These are phyloP conservation scores for Spathaspora hagerdaliae DNA, from an alignment of 805 yeast genomes.

Conservation along the genomic window DNA sequence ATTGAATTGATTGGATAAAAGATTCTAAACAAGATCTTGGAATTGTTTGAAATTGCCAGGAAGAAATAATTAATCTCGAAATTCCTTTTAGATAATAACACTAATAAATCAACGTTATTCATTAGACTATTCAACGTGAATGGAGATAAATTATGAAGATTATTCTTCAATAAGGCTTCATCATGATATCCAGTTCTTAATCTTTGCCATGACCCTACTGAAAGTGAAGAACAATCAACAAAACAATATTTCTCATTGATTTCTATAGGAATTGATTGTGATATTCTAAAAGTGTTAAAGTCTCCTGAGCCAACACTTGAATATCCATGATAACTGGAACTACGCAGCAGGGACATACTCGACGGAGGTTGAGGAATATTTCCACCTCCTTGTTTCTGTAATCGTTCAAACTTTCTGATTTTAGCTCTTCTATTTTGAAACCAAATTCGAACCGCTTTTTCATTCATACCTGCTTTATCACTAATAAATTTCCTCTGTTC, in stretches of 20 bases:
- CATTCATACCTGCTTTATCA: constrained; percentile 73
- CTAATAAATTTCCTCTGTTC: constrained; percentile 68
- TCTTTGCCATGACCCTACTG: constrained; percentile 81
- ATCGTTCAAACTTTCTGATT: constrained; percentile 60
- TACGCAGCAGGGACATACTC: constrained; percentile 1
- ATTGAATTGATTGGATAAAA: constrained; percentile 66
- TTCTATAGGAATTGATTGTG: constrained; percentile 41
- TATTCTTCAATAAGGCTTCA: constrained; percentile 36
- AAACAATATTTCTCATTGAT: constrained; percentile 63
- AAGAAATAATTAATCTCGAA: constrained; percentile 75
- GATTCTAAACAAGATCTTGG: constrained; percentile 66
- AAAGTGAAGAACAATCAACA: constrained; percentile 62
- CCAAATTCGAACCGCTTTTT: constrained; percentile 89
- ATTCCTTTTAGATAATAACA: constrained; percentile 67
- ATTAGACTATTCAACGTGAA: constrained; percentile 57
- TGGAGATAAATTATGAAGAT: constrained; percentile 64
- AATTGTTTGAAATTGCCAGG: constrained; percentile 64
- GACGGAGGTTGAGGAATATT: constrained; percentile 1
- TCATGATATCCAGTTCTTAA: constrained; percentile 58
- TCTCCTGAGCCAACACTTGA: not conserved
- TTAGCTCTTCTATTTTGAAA: constrained; percentile 86
- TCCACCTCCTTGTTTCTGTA: constrained; percentile 19
- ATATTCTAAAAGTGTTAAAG: not conserved
- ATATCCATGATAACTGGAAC: not conserved
- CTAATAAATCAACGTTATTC: constrained; percentile 66